Percentiles rank a stretch among this genome's conserved stretches.
phyloP scores from a whole-genome alignment of 495 filamentous ascomycete genomes.

The Oleoguttula mirabilis region DNA sequence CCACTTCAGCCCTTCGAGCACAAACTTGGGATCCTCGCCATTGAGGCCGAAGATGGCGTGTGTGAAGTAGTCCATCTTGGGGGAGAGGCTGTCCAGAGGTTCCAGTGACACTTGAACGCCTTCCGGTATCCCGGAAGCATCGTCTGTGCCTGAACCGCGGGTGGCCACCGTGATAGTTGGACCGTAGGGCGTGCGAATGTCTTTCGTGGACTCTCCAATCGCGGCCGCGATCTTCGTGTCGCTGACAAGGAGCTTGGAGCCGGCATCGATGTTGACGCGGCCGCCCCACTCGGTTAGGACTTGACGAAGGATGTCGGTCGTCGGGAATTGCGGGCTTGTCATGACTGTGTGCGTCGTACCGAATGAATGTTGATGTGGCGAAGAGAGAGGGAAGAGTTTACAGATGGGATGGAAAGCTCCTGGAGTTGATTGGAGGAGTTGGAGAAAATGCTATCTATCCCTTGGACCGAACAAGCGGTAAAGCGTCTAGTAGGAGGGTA shows the following conservation, averaged over 20 bases:
- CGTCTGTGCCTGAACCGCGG: background rate
- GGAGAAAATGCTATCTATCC: no score
- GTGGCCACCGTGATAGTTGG: constrained; percentile 12
- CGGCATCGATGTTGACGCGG: constrained; percentile 10
- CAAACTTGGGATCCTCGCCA: constrained; percentile 8
- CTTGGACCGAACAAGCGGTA: no score
- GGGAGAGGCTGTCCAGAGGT: background rate
- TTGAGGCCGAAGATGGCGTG: constrained; percentile 14
- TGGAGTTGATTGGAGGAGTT: no score
- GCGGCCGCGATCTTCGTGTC: constrained; percentile 5
- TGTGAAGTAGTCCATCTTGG: constrained; percentile 17
- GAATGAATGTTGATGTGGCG: no score
- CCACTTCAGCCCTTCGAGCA: constrained; percentile 12
- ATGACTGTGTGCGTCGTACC: no score
- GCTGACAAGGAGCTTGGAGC: constrained; percentile 12
- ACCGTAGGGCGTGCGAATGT: constrained; percentile 10
- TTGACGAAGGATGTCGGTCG: constrained; percentile 5
- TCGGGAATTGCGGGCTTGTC: no score
- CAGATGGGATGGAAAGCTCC: no score
- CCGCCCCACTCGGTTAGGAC: constrained; percentile 7
- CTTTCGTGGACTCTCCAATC: background rate
- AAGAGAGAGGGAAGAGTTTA: no score
- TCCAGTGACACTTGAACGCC: background rate
- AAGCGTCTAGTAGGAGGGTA: no score
- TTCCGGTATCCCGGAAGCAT: background rate